Conservation (phyloP, 331 rosid genomes). For the Malus hybrid region DNA sequence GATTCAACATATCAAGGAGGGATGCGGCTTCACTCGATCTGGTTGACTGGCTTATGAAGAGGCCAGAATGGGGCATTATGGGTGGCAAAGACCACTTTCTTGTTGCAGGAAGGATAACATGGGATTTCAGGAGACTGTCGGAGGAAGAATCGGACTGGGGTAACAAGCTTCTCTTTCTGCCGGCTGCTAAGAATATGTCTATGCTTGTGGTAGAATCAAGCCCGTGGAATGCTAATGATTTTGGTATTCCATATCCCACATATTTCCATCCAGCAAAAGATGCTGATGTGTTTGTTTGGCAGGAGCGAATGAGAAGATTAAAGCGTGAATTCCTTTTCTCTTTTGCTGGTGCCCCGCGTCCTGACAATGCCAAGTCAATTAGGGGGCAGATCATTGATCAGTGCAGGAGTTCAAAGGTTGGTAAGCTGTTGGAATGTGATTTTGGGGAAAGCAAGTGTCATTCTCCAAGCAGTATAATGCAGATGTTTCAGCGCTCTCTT, state of each 20-base stretch:
- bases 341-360: conserved; percentile 94
- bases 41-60: conserved; percentile 77
- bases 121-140: conserved; percentile 81
- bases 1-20: conserved; percentile 60
- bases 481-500: conserved; percentile 86
- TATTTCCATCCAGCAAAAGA: conserved; percentile 93
- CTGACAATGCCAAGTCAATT: conserved; percentile 69
- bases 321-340: conserved; percentile 86
- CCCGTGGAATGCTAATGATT: conserved; percentile 95
- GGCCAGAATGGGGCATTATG: conserved; percentile 85
- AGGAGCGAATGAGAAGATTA: conserved; percentile 73
- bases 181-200: conserved; percentile 89
- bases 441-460: conserved; percentile 98
- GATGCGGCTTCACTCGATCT: conserved; percentile 84
- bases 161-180: conserved; percentile 80
- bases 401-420: conserved; percentile 49
- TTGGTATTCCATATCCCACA: conserved; percentile 88
- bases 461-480: conserved; percentile 88
- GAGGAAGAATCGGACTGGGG: conserved; percentile 79
- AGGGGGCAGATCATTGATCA: conserved; percentile 77
- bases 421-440: conserved; percentile 84
- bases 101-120: conserved; percentile 86
- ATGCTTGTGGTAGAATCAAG: conserved; percentile 97
- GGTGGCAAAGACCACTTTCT: conserved; percentile 86
- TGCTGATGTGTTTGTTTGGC: conserved; percentile 67